Base-by-base conservation (phyloP, 768 basidiomycete species). In the Hypholoma sublateritium region DNA sequence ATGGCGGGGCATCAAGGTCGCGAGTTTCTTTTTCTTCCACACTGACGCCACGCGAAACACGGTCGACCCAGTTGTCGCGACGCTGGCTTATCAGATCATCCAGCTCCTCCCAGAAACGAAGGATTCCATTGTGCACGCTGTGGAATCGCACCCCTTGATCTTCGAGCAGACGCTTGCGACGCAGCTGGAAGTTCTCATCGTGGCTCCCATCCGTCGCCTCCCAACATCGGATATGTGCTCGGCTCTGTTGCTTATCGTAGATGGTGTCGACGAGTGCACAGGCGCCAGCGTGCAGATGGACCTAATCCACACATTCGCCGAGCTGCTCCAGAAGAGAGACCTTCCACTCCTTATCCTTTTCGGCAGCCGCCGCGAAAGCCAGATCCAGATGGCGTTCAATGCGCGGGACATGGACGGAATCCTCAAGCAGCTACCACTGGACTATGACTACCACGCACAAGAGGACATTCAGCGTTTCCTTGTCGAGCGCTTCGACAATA, bases 11-110 rank as follows among this genome's bases (percentile, higher is more conserved):
- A 41, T 43, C 9, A n/a, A 56, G 2, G 32, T 57, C 1, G 63
- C 60, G 1, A 62, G 50, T 24, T 64, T 64, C 34, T 64, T 64
- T 47, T 64, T 64, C 21, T 49, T 58, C 12, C 53, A 48, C 7
- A 32, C 45, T 2, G 50, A 54, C 2, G 8, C 45, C 1, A 44
- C 52, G 3, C 36, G 56, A 22, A 53, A 54, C 32, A 50, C 52
- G 36, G 39, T 50, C 5, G 52, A 53, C 11, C 41, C 32, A 7
- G 45, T 63, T 9, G 51, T 56, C 5, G 36, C 62, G 1, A 63
- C 62, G 12, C 50, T 63, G 9, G 53, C 51, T 4, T 63, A 63
- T 25, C 62, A 63, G 14, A 28, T 59, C 1, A 53, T 43, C 11
- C 14, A 56, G 14, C 46, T 50, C 1, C 6, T 57, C 21, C 62